Percentiles rank a stretch among this genome's conserved stretches.
phyloP scores from a whole-genome alignment of 2,329 filamentous ascomycete genomes.

The Didymosphaeria variabile region DNA sequence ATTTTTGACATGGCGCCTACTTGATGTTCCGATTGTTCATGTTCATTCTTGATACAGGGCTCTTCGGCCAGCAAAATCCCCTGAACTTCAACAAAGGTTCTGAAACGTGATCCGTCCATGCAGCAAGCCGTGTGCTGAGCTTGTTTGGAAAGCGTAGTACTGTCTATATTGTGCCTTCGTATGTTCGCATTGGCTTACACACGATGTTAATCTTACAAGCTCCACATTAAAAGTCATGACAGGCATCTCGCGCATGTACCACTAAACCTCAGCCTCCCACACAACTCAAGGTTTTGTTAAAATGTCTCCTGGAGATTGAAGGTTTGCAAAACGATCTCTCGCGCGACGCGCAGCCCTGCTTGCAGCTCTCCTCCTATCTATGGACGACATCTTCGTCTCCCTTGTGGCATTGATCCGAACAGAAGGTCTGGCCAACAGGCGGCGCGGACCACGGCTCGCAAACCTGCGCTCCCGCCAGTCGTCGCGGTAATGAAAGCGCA shows the following conservation, averaged over 20 bases:
- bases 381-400: not conserved
- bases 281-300: too few species aligned
- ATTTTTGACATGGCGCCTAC: constrained; percentile 28
- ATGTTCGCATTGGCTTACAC: too few species aligned
- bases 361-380: not conserved
- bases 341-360: not conserved
- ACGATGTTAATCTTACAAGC: too few species aligned
- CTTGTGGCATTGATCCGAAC: too few species aligned
- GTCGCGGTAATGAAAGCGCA: not conserved
- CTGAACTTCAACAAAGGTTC: not conserved
- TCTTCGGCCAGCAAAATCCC: not conserved
- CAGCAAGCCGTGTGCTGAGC: not conserved
- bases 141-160: not conserved
- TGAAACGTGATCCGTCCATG: not conserved
- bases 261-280: too few species aligned
- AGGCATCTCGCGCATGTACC: too few species aligned
- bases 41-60: not conserved
- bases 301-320: too few species aligned
- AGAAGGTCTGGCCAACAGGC: not conserved
- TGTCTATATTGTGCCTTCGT: too few species aligned
- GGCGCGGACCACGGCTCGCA: not conserved
- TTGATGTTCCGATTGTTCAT: not conserved
- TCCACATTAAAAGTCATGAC: too few species aligned
- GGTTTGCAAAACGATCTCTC: not conserved
- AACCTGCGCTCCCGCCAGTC: not conserved